Conservation (phyloP, 345 rosid species). For the Raphanus raphanistrum region DNA sequence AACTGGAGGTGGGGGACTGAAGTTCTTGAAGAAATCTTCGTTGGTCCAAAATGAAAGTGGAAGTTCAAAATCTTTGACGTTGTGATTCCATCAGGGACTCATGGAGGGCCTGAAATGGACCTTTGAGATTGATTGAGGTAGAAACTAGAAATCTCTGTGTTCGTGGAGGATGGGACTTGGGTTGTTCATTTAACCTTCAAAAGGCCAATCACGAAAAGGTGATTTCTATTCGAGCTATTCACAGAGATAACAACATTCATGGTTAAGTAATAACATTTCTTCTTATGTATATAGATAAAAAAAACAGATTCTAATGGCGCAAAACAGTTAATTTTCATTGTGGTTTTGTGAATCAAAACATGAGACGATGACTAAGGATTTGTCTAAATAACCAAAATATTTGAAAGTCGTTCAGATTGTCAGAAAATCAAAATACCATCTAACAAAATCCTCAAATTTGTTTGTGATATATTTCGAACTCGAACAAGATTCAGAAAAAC, state of each 20-base stretch:
- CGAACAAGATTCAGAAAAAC: background rate
- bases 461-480: background rate
- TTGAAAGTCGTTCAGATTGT: constrained; percentile 5
- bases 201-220: too few relatives aligned
- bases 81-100: constrained; percentile 71
- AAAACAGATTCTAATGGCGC: too few relatives aligned
- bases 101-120: constrained; percentile 63
- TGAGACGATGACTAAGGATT: constrained; percentile 52
- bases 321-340: background rate
- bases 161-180: constrained; percentile 91
- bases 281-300: too few relatives aligned
- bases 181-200: constrained; percentile 52
- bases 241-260: too few relatives aligned
- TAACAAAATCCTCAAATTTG: constrained; percentile 11
- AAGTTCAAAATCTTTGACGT: constrained; percentile 36
- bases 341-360: constrained; percentile 57
- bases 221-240: too few relatives aligned
- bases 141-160: constrained; percentile 83
- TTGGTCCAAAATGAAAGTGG: too few relatives aligned
- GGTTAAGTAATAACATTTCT: background rate
- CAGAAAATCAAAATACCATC: background rate
- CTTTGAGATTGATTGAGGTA: constrained; percentile 74
- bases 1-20: constrained; percentile 86
- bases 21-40: constrained; percentile 53
- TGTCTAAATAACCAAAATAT: constrained; percentile 9